phyloP scores from a whole-genome alignment of 2,329 filamentous ascomycete genomes.

The Geosmithia putterillii region DNA sequence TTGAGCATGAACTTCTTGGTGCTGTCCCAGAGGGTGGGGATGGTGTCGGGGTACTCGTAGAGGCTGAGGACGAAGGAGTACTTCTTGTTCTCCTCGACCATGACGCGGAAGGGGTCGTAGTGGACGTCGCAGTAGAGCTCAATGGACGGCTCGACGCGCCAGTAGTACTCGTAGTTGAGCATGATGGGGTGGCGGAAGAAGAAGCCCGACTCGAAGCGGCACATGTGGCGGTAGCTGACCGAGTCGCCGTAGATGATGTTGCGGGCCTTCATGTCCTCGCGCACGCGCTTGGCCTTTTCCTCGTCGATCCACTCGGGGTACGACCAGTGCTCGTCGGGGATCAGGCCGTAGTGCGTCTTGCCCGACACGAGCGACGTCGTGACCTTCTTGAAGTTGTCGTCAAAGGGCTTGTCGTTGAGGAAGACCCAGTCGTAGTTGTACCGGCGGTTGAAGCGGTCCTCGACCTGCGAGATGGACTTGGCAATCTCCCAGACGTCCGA shows the following conservation, averaged over 20 bases:
- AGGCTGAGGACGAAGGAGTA: slow-evolving; percentile 94
- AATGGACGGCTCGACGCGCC: slow-evolving; percentile 95
- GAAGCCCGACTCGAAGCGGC: slow-evolving; percentile 96
- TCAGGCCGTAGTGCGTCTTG: slow-evolving; percentile 80
- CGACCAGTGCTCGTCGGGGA: slow-evolving; percentile 89
- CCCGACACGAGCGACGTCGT: slow-evolving; percentile 85
- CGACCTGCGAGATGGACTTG: slow-evolving; percentile 87
- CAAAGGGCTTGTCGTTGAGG: slow-evolving; percentile 90
- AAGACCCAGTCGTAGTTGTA: slow-evolving; percentile 99
- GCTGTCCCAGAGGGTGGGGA: slow-evolving; percentile 90
- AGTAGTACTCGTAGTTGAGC: slow-evolving; percentile 98
- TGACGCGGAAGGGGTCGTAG: slow-evolving; percentile 93
- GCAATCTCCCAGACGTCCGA: slow-evolving; percentile 93
- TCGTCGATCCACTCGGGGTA: slow-evolving; percentile 94
- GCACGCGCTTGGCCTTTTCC: slow-evolving; percentile 79
- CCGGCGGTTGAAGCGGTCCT: slow-evolving; percentile 94
- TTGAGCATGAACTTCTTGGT: slow-evolving; percentile 87
- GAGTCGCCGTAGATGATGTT: slow-evolving; percentile 99
- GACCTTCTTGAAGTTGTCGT: slow-evolving; percentile 85
- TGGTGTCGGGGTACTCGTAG: slow-evolving; percentile 94
- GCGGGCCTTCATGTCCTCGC: slow-evolving; percentile 83
- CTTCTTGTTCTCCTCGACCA: slow-evolving; percentile 94
- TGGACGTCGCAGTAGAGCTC: slow-evolving; percentile 93
- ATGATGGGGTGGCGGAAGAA: slow-evolving; percentile 94
- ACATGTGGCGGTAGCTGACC: slow-evolving; percentile 97